A percentile compares a stretch with the other conserved stretches of the same genome.
phyloP scores from a whole-genome alignment of 345 rosid species.

The Hirschfeldia incana region DNA sequence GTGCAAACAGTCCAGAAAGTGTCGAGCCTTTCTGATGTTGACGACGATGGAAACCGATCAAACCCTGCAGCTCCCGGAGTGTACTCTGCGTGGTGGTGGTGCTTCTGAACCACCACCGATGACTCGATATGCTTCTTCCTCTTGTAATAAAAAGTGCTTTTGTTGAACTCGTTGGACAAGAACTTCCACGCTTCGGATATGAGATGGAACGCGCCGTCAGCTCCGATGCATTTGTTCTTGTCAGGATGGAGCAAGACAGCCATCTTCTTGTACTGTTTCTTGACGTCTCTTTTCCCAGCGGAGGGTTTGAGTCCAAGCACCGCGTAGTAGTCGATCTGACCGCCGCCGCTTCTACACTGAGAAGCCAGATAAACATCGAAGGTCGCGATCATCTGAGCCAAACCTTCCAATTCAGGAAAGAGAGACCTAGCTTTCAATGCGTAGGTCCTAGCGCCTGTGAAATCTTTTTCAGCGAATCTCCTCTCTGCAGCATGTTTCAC shows the following conservation, averaged over 20 bases:
- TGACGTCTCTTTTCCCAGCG: slow-evolving; percentile 78
- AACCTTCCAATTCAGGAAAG: slow-evolving; percentile 82
- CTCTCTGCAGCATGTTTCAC: slow-evolving; percentile 87
- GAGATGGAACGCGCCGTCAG: slow-evolving; percentile 96
- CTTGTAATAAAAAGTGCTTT: slow-evolving; percentile 61
- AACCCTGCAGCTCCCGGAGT: slow-evolving; percentile 40
- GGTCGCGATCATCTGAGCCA: slow-evolving; percentile 92
- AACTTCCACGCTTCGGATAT: slow-evolving; percentile 91
- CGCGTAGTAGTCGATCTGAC: slow-evolving; percentile 74
- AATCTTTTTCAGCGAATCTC: slow-evolving; percentile 80
- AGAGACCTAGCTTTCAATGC: slow-evolving; percentile 77
- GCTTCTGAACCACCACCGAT: slow-evolving; percentile 45
- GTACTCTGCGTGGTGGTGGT: slow-evolving; percentile 38
- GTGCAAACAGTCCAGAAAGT: slow-evolving; percentile 99
- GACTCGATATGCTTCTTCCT: slow-evolving; percentile 58
- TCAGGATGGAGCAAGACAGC: slow-evolving; percentile 95
- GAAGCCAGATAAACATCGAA: slow-evolving; percentile 90
- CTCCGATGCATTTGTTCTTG: slow-evolving; percentile 74
- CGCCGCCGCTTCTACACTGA: slow-evolving; percentile 64
- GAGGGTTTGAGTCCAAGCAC: slow-evolving; percentile 92
- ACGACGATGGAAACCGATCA: slow-evolving; percentile 51
- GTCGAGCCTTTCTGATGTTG: slow-evolving; percentile 67
- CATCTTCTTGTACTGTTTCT: slow-evolving; percentile 89
- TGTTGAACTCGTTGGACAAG: slow-evolving; percentile 67
- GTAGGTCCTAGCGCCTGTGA: slow-evolving; percentile 69